A percentile compares a stretch with the other conserved stretches of the same genome.
Evolutionary conservation across 805 yeast species (phyloP).

Genomic region (Dipodascus geniculatus): DNA sequence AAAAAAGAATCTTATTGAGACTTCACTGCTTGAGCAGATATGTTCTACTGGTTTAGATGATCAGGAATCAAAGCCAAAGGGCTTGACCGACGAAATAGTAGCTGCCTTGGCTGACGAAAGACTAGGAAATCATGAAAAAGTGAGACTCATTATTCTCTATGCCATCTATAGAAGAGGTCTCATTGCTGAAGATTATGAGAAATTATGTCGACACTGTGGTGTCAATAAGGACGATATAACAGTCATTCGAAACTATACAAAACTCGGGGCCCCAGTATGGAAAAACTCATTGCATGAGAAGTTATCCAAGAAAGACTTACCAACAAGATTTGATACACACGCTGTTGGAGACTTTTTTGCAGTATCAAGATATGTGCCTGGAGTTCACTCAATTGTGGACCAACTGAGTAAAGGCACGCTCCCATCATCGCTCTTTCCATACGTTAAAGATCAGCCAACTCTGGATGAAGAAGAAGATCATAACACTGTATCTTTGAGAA

Average conservation of each 20-base stretch:
- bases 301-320: conserved; percentile 10
- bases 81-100: conserved; percentile 51
- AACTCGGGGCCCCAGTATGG: conserved; percentile 46
- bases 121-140: conserved; percentile 50
- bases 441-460: conserved; percentile 57
- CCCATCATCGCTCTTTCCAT: conserved; percentile 56
- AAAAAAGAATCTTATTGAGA: conserved; percentile 46
- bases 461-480: conserved; percentile 28
- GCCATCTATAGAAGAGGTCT: conserved; percentile 71
- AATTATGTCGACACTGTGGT: conserved; percentile 46
- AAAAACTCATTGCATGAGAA: conserved; percentile 28
- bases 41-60: conserved; percentile 60
- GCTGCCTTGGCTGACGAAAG: conserved; percentile 33
- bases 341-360: conserved; percentile 23
- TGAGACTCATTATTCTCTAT: conserved; percentile 64
- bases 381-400: conserved; percentile 46
- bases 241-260: conserved; percentile 44
- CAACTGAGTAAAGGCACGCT: conserved; percentile 37
- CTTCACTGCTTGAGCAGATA: conserved; percentile 79
- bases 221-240: conserved; percentile 34
- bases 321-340: conserved; percentile 11
- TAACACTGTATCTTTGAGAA: conserved; percentile 42
- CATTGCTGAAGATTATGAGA: conserved; percentile 56
- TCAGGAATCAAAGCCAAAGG: conserved; percentile 48
- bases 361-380: conserved; percentile 56